These are phyloP conservation scores for Globisporangium recalcitrans DNA, from an alignment of 352 stramenopile species.

Conservation along the genomic window DNA sequence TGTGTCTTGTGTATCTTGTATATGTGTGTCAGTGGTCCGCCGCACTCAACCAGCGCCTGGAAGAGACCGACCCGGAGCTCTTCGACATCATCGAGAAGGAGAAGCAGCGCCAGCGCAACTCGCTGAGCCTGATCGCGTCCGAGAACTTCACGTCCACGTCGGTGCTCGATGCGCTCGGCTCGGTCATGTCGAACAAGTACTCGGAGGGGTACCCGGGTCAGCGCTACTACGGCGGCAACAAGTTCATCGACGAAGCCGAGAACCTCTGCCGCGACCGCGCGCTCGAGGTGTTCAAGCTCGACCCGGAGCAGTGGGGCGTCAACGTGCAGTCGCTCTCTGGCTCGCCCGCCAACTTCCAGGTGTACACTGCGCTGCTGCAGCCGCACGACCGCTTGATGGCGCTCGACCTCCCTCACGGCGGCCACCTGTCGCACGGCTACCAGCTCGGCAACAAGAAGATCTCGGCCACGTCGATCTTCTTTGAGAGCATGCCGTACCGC, in stretches of 20 bases:
- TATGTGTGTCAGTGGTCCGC: slow-evolving; percentile 39
- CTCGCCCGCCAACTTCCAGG: slow-evolving; percentile 99
- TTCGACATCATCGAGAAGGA: slow-evolving; percentile 96
- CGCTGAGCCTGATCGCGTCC: slow-evolving; percentile 98
- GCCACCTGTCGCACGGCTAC: slow-evolving; percentile 98
- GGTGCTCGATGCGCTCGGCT: slow-evolving; percentile 97
- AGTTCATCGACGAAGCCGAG: slow-evolving; percentile 99
- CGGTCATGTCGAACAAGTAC: slow-evolving; percentile 99
- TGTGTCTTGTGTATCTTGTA: neutral
- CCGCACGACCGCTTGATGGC: slow-evolving; percentile 99
- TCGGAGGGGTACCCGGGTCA: slow-evolving; percentile 95
- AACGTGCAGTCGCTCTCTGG: slow-evolving; percentile 98
- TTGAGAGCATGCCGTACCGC: slow-evolving; percentile 99
- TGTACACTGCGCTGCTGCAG: slow-evolving; percentile 97
- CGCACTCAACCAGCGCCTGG: slow-evolving; percentile 86
- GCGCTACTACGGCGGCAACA: slow-evolving; percentile 97
- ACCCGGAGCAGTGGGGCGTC: slow-evolving; percentile 94
- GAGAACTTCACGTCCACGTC: slow-evolving; percentile 98
- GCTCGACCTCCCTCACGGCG: slow-evolving; percentile 97
- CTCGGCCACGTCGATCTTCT: slow-evolving; percentile 97
- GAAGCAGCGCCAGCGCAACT: slow-evolving; percentile 97
- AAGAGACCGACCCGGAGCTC: slow-evolving; percentile 89
- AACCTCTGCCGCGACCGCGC: slow-evolving; percentile 96
- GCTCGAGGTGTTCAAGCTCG: slow-evolving; percentile 95
- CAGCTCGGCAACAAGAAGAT: slow-evolving; percentile 99